Percentiles rank a stretch among this genome's conserved stretches.
Evolutionary conservation across 805 yeast species (phyloP).

Genomic region (Saccharomyces jurei): DNA sequence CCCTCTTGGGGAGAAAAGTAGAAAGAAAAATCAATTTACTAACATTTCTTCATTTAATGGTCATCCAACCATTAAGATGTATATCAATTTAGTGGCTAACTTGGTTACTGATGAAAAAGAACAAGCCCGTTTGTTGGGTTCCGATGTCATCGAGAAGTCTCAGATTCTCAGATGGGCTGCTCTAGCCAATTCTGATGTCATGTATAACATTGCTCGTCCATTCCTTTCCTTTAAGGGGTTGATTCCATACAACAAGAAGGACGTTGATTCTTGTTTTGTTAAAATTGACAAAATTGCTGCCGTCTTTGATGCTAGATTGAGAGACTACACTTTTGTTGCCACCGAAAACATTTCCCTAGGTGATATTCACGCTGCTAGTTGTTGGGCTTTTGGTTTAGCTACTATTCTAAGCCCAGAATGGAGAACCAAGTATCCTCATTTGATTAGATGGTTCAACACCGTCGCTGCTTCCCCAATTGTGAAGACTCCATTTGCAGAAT

Average conservation of each 20-base stretch:
- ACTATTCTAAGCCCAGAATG: slow-evolving; percentile 54
- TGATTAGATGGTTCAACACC: slow-evolving; percentile 69
- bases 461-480: slow-evolving; percentile 40
- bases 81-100: slow-evolving; percentile 6
- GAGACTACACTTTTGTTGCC: slow-evolving; percentile 60
- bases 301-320: slow-evolving; percentile 49
- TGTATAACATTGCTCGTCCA: slow-evolving; percentile 38
- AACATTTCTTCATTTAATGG: slow-evolving; percentile 1
- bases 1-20: not conserved
- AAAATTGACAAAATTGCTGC: slow-evolving; percentile 34
- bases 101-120: slow-evolving; percentile 32
- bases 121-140: slow-evolving; percentile 47
- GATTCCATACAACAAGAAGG: slow-evolving; percentile 73
- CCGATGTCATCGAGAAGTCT: slow-evolving; percentile 51
- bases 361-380: slow-evolving; percentile 19
- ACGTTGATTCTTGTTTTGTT: slow-evolving; percentile 39
- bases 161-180: slow-evolving; percentile 69
- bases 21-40: slow-evolving; percentile 5
- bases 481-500: slow-evolving; percentile 40
- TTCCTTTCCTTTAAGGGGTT: slow-evolving; percentile 54
- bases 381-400: slow-evolving; percentile 32
- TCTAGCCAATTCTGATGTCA: slow-evolving; percentile 59
- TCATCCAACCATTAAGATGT: not conserved
- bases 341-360: slow-evolving; percentile 54
- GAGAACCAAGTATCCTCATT: slow-evolving; percentile 55